These are phyloP conservation scores for Ophiocordyceps unilateralis DNA, from an alignment of 2,329 filamentous ascomycete genomes.

Conservation along the genomic window DNA sequence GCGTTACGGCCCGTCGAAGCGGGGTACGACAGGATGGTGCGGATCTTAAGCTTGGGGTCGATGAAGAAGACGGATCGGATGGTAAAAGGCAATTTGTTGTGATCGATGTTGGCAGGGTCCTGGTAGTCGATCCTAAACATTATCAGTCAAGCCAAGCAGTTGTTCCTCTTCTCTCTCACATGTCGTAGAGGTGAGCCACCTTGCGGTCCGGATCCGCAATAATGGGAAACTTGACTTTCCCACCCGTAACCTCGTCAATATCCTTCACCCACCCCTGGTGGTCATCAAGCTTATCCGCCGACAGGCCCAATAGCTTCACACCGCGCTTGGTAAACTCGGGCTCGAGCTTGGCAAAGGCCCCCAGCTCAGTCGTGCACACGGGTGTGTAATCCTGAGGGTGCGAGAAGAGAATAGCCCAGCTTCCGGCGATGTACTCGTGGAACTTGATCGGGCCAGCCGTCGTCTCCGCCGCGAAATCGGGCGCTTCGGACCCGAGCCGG, in stretches of 20 bases:
- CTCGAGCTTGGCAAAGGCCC: constrained; percentile 79
- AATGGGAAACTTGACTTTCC: constrained; percentile 58
- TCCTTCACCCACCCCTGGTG: constrained; percentile 87
- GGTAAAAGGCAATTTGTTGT: constrained; percentile 76
- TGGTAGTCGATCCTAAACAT: constrained; percentile 68
- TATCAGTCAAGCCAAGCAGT: too few relatives aligned
- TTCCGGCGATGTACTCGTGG: constrained; percentile 64
- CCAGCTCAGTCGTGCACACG: constrained; percentile 90
- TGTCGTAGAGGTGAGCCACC: constrained; percentile 62
- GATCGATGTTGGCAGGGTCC: constrained; percentile 64
- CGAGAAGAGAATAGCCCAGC: constrained; percentile 70
- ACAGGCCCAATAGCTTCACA: constrained; percentile 82
- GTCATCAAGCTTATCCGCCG: constrained; percentile 68
- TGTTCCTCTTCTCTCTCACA: constrained; percentile 23
- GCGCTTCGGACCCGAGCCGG: constrained; percentile 49
- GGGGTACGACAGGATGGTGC: constrained; percentile 82
- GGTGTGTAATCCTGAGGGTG: constrained; percentile 86
- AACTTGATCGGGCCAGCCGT: constrained; percentile 66
- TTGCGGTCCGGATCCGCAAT: constrained; percentile 66
- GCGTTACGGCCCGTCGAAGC: constrained; percentile 78
- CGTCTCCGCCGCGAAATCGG: constrained; percentile 72
- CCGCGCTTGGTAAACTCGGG: constrained; percentile 73
- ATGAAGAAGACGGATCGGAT: constrained; percentile 93
- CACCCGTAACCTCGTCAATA: constrained; percentile 61
- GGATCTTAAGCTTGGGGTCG: constrained; percentile 85